Evolutionary conservation across 2,329 filamentous ascomycete genomes (phyloP), one percentile per base, ranked within the genome.

Genomic region (Fusarium sp.): DNA sequence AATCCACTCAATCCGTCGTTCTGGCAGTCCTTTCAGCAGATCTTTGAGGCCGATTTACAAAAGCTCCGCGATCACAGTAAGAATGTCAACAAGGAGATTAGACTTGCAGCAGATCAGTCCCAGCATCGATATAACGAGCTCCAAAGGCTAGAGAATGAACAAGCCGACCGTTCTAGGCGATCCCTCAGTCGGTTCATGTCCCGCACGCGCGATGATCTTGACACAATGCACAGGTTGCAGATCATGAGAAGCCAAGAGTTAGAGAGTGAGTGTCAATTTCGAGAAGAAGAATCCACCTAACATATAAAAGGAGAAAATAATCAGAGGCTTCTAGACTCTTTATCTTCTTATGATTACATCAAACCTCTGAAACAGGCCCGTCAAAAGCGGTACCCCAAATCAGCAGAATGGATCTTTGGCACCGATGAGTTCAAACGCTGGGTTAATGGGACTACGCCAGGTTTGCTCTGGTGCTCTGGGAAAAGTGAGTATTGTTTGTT

Each of bases 381-480:
- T 14, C 69, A 76, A 5, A 80, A 78, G 27, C 75, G 79, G 2
- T 73, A 75, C 16, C 48, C 62, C 5, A 63, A 69, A 19, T 82
- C 79, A 7, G 72, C 77, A 23, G 31, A 66, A 7, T 79, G 80
- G 80, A 54, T 81, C 6, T 76, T 79, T 7, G 5, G 61, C 4
- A 79, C 75, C 0, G 12, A 41, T 0, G 68, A 80, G 21, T 82
- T 80, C 25, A 55, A 56, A 21, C 49, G 58, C 2, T 82, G 80
- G 79, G 21, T 60, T 0, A 21, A 65, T 3, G 68, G 61, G 10
- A 41, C 46, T 4, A 37, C 46, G 3, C 51, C 73, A 4, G 37
- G 74, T 3, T 51, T 61, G 1, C 23, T 81, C 0, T 81, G 78
- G 79, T 79, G 75, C 38, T 78, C 72, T 4, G 80, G 80, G 1